Evolutionary conservation across 2,329 filamentous ascomycete species (phyloP).

Genomic region (Paraphaeosphaeria sporulosa): DNA sequence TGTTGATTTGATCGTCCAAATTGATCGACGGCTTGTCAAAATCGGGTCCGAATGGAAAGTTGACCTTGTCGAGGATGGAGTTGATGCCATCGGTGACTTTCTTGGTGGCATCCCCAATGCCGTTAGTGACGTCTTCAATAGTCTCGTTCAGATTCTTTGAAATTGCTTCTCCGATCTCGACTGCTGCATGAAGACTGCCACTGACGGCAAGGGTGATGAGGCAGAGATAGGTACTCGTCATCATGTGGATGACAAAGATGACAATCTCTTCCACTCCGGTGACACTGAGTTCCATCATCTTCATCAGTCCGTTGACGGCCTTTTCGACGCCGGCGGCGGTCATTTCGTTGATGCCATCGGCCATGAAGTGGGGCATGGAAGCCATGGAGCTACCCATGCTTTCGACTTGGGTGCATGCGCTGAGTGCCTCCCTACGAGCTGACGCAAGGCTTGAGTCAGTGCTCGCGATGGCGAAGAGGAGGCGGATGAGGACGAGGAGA

Average conservation of each 20-base stretch:
- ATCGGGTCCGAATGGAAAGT: slow-evolving; percentile 51
- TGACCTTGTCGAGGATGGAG: slow-evolving; percentile 50
- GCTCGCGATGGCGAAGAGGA: slow-evolving; percentile 76
- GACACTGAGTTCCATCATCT: slow-evolving; percentile 78
- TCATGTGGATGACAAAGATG: slow-evolving; percentile 89
- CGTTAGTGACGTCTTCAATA: slow-evolving; percentile 65
- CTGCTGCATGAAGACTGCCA: slow-evolving; percentile 76
- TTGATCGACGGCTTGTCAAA: slow-evolving; percentile 65
- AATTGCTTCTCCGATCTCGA: slow-evolving; percentile 68
- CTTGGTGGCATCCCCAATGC: slow-evolving; percentile 52
- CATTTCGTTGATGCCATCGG: slow-evolving; percentile 85
- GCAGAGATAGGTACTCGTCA: slow-evolving; percentile 89
- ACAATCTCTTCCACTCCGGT: slow-evolving; percentile 87
- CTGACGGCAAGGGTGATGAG: slow-evolving; percentile 84
- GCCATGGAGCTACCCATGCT: slow-evolving; percentile 94
- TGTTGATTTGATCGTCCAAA: slow-evolving; percentile 68
- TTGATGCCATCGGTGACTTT: slow-evolving; percentile 47
- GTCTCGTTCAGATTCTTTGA: slow-evolving; percentile 67
- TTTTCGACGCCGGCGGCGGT: slow-evolving; percentile 81
- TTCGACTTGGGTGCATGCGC: slow-evolving; percentile 91
- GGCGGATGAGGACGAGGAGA: slow-evolving; percentile 81
- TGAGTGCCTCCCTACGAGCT: slow-evolving; percentile 82
- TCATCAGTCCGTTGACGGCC: slow-evolving; percentile 80
- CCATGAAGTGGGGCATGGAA: slow-evolving; percentile 96
- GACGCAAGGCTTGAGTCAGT: slow-evolving; percentile 77